A percentile compares a stretch with the other conserved stretches of the same genome.
These are phyloP conservation scores for Ulota crispa DNA, from an alignment of 225 moss, liverwort and hornwort genomes.

Conservation along the genomic window DNA sequence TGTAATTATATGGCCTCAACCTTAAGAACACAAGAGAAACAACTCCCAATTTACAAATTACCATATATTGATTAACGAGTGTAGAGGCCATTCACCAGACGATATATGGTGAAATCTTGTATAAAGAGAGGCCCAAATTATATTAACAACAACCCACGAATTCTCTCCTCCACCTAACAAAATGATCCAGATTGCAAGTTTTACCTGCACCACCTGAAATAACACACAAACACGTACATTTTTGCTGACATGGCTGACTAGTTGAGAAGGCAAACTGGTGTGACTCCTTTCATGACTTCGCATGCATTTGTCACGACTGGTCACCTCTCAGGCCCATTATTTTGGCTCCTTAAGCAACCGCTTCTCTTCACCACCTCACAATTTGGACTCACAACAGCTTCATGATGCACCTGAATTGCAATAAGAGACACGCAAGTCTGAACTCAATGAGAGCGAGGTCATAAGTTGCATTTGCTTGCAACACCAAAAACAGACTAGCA, in stretches of 20 bases:
- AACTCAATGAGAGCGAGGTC: neutral
- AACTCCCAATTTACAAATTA: too few species aligned
- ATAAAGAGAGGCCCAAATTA: too few species aligned
- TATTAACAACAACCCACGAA: neutral
- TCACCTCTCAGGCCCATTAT: neutral
- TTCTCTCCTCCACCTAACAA: neutral
- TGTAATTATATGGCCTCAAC: too few species aligned
- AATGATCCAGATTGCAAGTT: neutral
- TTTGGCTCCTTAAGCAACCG: neutral
- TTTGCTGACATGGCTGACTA: constrained; percentile 10
- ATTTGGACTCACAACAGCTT: constrained; percentile 12
- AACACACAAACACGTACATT: neutral
- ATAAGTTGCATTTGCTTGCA: neutral
- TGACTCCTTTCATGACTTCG: constrained; percentile 25
- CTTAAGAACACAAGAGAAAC: too few species aligned
- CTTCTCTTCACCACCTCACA: constrained; percentile 10
- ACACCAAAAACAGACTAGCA: neutral
- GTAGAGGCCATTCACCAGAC: too few species aligned
- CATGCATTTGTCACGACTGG: constrained; percentile 27
- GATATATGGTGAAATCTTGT: too few species aligned
- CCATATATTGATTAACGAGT: too few species aligned
- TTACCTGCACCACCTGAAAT: neutral
- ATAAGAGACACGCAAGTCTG: neutral
- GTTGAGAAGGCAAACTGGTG: constrained; percentile 23
- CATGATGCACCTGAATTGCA: constrained; percentile 17